Evolutionary conservation across 1,284 basidiomycete genomes (phyloP).

Genomic region (Leccinum pseudoinsigne): DNA sequence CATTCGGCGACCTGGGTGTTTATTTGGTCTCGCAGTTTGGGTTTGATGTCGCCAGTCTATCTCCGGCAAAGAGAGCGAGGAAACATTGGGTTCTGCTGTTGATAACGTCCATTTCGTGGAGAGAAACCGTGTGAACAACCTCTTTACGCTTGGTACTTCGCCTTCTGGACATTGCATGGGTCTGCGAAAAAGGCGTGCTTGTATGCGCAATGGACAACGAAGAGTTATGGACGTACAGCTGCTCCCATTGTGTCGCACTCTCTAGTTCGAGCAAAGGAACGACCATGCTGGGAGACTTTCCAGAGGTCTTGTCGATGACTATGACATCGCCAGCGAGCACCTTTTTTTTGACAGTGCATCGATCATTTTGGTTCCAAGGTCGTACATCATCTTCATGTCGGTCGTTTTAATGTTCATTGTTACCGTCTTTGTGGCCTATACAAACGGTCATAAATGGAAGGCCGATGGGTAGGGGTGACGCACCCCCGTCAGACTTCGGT

Average conservation of each 20-base stretch:
- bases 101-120: conserved; percentile 99
- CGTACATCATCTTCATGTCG: conserved; percentile 99
- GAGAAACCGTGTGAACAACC: conserved; percentile 94
- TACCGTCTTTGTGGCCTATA: conserved; percentile 96
- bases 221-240: conserved; percentile 63
- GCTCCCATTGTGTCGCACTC: conserved; percentile 99
- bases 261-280: conserved; percentile 93
- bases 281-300: conserved; percentile 96
- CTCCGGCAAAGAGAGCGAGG: conserved; percentile 78
- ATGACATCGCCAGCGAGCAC: conserved; percentile 96
- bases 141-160: conserved; percentile 95
- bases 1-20: conserved; percentile 97
- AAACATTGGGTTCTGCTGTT: conserved; percentile 97
- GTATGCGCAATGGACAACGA: neutral
- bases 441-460: conserved; percentile 5
- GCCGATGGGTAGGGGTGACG: conserved; percentile 34
- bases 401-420: conserved; percentile 98
- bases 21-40: conserved; percentile 95
- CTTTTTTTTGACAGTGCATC: conserved; percentile 88
- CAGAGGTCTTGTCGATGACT: conserved; percentile 95
- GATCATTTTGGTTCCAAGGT: conserved; percentile 99
- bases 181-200: conserved; percentile 47
- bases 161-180: conserved; percentile 96
- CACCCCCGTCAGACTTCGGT: conserved; percentile 94
- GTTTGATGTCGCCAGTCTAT: conserved; percentile 97